Evolutionary conservation across 306 rosid genomes (phyloP), one percentile per base, ranked within the genome.

Genomic region (Senna siamea): DNA sequence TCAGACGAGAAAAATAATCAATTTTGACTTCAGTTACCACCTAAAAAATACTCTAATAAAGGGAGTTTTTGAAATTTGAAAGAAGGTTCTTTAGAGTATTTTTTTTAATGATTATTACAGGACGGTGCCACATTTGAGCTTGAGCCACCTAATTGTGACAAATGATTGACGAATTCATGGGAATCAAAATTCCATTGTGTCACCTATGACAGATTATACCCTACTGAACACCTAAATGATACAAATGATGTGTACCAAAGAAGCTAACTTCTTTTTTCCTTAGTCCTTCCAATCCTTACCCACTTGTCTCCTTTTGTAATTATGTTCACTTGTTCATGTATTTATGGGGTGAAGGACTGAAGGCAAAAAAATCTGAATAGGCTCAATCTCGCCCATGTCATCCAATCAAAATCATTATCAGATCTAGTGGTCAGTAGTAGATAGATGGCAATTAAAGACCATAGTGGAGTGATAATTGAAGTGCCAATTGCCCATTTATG

Each of bases 381-480:
- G 79, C 67, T 61, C 56, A 4, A 50, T 28, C 82, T 66, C 60
- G 3, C 64, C 74, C 41, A 55, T 66, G 65, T 15, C 23, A 69
- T 67, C 66, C 54, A 56, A 81, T 79, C 78, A 72, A 72, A 68
- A 58, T 73, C 80, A 51, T 38, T 2, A 46, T 76, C 62, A 12
- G 26, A 35, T 64, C 30, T 0, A 26, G 46, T 43, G 67, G 41
- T 53, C 41, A 69, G 56, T 37, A 50, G 61, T 26, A 26, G 30
- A 26, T 11, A 44, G 79, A 73, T 40, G 60, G 14, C 38, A 47
- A 59, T 61, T 40, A 57, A 13, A 5, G 32, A 59, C 50, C 32
- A n/a, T n/a, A n/a, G n/a, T n/a, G n/a, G n/a, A n/a, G n/a, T n/a
- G n/a, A n/a, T n/a, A n/a, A n/a, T n/a, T n/a, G n/a, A n/a, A n/a